Evolutionary conservation across 495 filamentous ascomycete genomes (phyloP).

Genomic region (Corynascus novoguineensis): DNA sequence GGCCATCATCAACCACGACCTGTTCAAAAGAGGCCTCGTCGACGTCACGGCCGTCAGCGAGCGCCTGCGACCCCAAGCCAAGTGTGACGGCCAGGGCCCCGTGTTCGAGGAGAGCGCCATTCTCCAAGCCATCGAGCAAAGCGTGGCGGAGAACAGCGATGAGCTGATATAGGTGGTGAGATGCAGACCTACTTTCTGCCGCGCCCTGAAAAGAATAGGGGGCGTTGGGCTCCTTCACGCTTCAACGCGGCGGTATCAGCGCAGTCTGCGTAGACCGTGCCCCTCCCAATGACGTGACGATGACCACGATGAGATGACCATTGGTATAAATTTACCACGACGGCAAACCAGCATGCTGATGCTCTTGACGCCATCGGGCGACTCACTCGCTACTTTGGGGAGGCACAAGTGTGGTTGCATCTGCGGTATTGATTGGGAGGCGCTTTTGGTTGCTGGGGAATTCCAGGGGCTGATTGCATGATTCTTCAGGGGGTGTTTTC

Average conservation of each 20-base stretch:
- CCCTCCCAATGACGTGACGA: not conserved
- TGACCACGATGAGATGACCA: not conserved
- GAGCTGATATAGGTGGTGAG: slow-evolving; percentile 54
- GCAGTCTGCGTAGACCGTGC: not conserved
- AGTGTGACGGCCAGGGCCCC: slow-evolving; percentile 86
- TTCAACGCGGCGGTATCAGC: too few relatives aligned
- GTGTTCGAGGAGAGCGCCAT: slow-evolving; percentile 80
- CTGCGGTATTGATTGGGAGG: not conserved
- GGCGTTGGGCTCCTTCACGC: too few relatives aligned
- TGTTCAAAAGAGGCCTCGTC: slow-evolving; percentile 75
- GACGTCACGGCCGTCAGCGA: slow-evolving; percentile 77
- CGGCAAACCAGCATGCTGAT: not conserved
- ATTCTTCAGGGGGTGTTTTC: not conserved
- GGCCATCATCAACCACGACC: slow-evolving; percentile 73
- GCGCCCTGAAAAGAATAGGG: not conserved
- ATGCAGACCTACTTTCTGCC: not conserved
- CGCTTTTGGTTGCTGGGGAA: not conserved
- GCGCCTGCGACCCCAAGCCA: slow-evolving; percentile 65
- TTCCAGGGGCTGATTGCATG: not conserved
- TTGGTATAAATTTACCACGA: not conserved
- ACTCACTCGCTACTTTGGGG: not conserved
- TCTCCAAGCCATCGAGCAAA: slow-evolving; percentile 68
- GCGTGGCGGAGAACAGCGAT: slow-evolving; percentile 65
- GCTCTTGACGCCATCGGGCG: not conserved
- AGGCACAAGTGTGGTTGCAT: not conserved